Conservation (phyloP, 176 grass and related monocot genomes). For the Areca catechu region DNA sequence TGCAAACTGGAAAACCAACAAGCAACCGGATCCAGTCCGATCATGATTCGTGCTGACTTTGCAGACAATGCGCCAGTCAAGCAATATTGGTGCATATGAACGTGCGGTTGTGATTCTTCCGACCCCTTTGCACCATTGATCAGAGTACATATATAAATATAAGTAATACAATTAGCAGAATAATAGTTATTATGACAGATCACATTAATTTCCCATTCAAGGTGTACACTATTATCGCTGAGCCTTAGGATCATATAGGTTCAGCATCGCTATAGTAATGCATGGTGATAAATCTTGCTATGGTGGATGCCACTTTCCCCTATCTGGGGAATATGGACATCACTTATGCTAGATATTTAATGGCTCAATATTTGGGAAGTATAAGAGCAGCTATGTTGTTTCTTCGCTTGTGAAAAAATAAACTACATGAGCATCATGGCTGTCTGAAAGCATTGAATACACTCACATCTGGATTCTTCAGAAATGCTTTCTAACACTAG, state of each 20-base stretch:
- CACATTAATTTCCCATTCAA: conserved; percentile 1
- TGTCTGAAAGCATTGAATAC: neutral
- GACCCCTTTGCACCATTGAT: conserved; percentile 68
- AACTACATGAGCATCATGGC: conserved; percentile 1
- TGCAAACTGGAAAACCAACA: conserved; percentile 85
- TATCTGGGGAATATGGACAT: conserved; percentile 1
- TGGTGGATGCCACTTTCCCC: neutral
- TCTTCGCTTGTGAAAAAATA: neutral
- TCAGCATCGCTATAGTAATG: neutral
- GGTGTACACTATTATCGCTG: neutral
- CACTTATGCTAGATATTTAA: too few relatives aligned
- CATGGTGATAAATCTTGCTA: neutral
- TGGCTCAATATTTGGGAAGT: too few relatives aligned
- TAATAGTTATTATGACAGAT: neutral
- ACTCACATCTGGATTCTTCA: too few relatives aligned
- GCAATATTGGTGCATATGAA: conserved; percentile 29
- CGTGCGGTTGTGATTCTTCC: conserved; percentile 41
- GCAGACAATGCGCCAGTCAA: conserved; percentile 2
- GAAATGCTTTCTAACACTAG: too few relatives aligned
- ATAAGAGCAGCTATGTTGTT: too few relatives aligned
- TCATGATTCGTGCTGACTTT: conserved; percentile 51
- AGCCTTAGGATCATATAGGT: neutral
- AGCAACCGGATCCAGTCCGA: conserved; percentile 77
- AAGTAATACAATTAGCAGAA: too few relatives aligned
- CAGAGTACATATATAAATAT: conserved; percentile 50